These are phyloP conservation scores for Nakaseomyces nivariensis DNA, from an alignment of 1,139 yeast genomes.

Conservation along the genomic window DNA sequence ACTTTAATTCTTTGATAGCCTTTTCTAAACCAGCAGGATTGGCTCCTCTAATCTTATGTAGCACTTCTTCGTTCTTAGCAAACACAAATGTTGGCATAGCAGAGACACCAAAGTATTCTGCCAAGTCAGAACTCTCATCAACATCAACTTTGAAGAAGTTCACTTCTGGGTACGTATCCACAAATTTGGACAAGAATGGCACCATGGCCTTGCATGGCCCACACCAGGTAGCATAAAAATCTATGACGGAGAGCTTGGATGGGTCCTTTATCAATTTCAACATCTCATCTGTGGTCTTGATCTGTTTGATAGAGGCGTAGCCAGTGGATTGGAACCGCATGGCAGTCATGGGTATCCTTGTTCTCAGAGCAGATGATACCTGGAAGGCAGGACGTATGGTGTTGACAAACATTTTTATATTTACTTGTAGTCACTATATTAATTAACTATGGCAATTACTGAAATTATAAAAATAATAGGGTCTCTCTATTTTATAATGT, in stretches of 20 bases:
- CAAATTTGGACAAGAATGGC: constrained; percentile 63
- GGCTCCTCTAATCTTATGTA: constrained; percentile 67
- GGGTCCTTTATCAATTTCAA: constrained; percentile 28
- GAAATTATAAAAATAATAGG: no score
- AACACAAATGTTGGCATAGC: constrained; percentile 87
- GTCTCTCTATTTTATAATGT: no score
- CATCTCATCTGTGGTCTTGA: constrained; percentile 35
- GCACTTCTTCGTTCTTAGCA: constrained; percentile 55
- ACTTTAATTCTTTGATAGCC: constrained; percentile 29
- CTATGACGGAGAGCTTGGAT: constrained; percentile 55
- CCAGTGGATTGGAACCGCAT: constrained; percentile 6
- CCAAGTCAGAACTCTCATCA: constrained; percentile 59
- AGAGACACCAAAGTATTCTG: constrained; percentile 56
- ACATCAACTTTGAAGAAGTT: constrained; percentile 75
- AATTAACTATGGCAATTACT: no score
- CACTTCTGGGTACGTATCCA: constrained; percentile 38
- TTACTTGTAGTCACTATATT: neutral
- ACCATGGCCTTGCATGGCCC: constrained; percentile 87
- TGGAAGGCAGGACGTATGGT: neutral
- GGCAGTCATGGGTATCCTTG: neutral
- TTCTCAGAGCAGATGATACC: neutral
- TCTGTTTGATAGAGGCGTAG: constrained; percentile 11
- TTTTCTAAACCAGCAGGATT: constrained; percentile 42
- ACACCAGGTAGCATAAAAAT: constrained; percentile 87
- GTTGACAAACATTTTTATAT: neutral